Evolutionary conservation across 2,329 filamentous ascomycete species (phyloP), one percentile per base, ranked within the genome.

Genomic region (Zasmidium citrigriseum): DNA sequence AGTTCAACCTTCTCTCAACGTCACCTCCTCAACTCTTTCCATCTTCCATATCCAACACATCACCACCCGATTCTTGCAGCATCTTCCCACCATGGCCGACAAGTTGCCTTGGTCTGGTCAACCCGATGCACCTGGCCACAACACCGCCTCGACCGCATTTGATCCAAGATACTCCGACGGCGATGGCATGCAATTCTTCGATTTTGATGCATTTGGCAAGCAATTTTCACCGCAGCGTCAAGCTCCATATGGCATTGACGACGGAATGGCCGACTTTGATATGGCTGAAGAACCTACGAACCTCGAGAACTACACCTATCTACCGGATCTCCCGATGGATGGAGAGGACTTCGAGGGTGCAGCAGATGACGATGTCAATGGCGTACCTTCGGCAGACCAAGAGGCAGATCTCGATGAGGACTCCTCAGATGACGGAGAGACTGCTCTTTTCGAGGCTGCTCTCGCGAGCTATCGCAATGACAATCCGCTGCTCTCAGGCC

Each of bases 101-200:
- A n/a, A n/a, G n/a, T n/a, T n/a, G n/a, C n/a, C n/a, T n/a, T n/a
- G n/a, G n/a, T n/a, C n/a, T n/a, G n/a, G n/a, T n/a, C n/a, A n/a
- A n/a, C n/a, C n/a, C n/a, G n/a, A n/a, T n/a, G n/a, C n/a, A n/a
- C n/a, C n/a, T n/a, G n/a, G n/a, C n/a, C n/a, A n/a, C n/a, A n/a
- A n/a, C n/a, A n/a, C n/a, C n/a, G n/a, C n/a, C n/a, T n/a, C n/a
- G n/a, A n/a, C n/a, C n/a, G n/a, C n/a, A n/a, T n/a, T n/a, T 41
- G 34, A n/a, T n/a, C 16, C 34, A n/a, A n/a, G 5, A 4, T n/a
- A 41, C 34, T 41, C 16, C 4, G 16, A 41, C 34, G 18, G 34
- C 18, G 34, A 41, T n/a, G 34, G 41, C n/a, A 45, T 34, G 20
- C 48, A 53, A 18, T 57, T 23, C 49, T 57, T 57, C 55, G 49